Evolutionary conservation across 2,329 filamentous ascomycete species (phyloP).

Genomic region (Nemania serpens): DNA sequence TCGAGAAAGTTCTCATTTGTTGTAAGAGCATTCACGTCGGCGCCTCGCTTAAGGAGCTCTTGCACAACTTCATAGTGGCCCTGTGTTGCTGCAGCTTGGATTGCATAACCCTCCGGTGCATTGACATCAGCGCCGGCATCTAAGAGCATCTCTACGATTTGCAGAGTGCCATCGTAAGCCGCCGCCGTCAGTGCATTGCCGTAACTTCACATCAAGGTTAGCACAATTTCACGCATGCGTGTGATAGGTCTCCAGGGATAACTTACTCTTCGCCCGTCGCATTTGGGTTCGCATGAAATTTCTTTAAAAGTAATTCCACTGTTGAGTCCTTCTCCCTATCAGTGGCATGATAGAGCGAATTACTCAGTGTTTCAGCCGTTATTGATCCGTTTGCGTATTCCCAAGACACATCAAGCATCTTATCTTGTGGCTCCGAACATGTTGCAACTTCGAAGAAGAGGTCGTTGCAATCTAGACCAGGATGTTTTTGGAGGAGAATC

Average conservation of each 20-base stretch:
- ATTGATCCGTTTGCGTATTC: constrained; percentile 44
- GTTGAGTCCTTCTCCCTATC: constrained; percentile 46
- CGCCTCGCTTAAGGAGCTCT: constrained; percentile 43
- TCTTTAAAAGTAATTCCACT: constrained; percentile 44
- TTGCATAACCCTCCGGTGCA: constrained; percentile 43
- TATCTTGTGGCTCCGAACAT: constrained; percentile 43
- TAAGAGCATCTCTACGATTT: constrained; percentile 42
- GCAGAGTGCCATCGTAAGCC: constrained; percentile 45
- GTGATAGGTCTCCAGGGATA: not conserved
- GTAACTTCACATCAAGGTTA: constrained; percentile 32
- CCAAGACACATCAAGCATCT: constrained; percentile 45
- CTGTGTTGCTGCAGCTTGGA: constrained; percentile 45
- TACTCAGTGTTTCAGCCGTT: constrained; percentile 39
- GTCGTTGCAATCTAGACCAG: constrained; percentile 43
- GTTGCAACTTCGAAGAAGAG: constrained; percentile 43
- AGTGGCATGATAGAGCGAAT: constrained; percentile 47
- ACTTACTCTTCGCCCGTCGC: constrained; percentile 47
- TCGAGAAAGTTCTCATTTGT: constrained; percentile 37
- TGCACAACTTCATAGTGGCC: constrained; percentile 44
- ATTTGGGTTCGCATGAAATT: constrained; percentile 45
- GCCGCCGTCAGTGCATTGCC: constrained; percentile 47
- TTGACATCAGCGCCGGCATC: constrained; percentile 44
- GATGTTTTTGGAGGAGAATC: constrained; percentile 42
- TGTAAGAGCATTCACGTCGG: constrained; percentile 43
- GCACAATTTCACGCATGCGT: not conserved